Base-by-base conservation (phyloP, 768 basidiomycete species). In the Lentinula boryana region DNA sequence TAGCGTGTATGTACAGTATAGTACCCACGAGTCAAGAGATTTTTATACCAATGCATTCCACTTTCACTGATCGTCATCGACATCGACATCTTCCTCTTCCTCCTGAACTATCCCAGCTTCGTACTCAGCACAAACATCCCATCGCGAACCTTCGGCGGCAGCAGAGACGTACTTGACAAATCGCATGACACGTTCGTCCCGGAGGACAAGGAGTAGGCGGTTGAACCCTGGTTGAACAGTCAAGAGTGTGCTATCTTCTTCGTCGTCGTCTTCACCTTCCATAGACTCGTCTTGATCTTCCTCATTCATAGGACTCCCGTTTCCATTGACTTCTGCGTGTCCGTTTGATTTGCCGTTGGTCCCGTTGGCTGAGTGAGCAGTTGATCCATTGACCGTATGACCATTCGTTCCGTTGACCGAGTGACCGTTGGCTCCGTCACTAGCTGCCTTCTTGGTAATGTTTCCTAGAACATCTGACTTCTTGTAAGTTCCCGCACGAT, bases 131-230 rank as follows among this genome's bases (percentile, higher is more conserved):
- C 87, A 92, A 10, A 98, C 76, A 70, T 98, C 96, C 94, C 94
- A 98, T 58, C 96, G 78, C 32, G 92, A 94, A 8, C 94, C 93
- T 56, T 87, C 84, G 0, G 96, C 96, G 1, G 87, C 85, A 15
- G 91, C 92, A 31, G 90, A 91, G 18, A 98, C 84, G 67, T 98
- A 98, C 71, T 98, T 98, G 64, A 95, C 93, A 70, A 98, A 98
- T 44, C 84, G 84, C 86, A 98, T 88, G 51, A 98, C 95, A 18
- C 90, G 84, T 68, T 94, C 91, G 71, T 98, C 96, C 15, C 96
- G 83, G 60, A 98, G 76, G 23, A 98, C 95, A 40, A 98, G 80
- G 32, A 95, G 78, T 8, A 98, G 78, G 16, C 87, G 82, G 72
- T 98, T 98, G 76, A 93, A 98, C 4, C 89, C 88, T 0, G 95